Evolutionary conservation across 2,329 filamentous ascomycete genomes (phyloP).

Genomic region (Emericellopsis cladophorae): DNA sequence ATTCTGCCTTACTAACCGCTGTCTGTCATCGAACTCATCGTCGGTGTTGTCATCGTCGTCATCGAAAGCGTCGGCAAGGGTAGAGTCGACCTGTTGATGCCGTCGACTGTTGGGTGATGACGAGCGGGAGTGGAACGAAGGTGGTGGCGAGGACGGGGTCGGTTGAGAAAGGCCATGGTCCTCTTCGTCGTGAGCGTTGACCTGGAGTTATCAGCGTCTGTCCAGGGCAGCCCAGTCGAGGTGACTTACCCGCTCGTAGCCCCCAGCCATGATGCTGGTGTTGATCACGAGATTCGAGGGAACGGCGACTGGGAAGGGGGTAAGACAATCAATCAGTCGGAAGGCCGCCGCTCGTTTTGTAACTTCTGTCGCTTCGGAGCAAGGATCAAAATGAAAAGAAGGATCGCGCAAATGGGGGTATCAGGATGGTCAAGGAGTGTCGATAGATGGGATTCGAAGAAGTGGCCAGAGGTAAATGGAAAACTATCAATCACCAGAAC

Average conservation of each 20-base stretch:
- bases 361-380: too few species aligned
- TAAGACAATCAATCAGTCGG: too few species aligned
- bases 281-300: too few species aligned
- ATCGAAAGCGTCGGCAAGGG: conserved; percentile 89
- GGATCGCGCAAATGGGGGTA: too few species aligned
- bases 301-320: background rate
- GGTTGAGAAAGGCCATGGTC: conserved; percentile 25
- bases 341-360: too few species aligned
- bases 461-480: too few species aligned
- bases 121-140: conserved; percentile 79
- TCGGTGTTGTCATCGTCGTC: conserved; percentile 67
- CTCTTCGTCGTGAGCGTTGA: conserved; percentile 47
- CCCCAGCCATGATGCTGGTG: conserved; percentile 30
- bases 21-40: conserved; percentile 62
- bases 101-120: conserved; percentile 36
- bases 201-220: conserved; percentile 20
- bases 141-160: conserved; percentile 51
- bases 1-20: conserved; percentile 68
- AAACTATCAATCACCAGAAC: too few species aligned
- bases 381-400: too few species aligned
- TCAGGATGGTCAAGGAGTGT: too few species aligned
- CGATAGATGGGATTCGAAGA: too few species aligned
- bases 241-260: conserved; percentile 30
- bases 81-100: conserved; percentile 47
- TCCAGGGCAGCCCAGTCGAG: background rate